Evolutionary conservation across 768 basidiomycete species (phyloP).

Genomic region (Macrolepiota dolichaula): DNA sequence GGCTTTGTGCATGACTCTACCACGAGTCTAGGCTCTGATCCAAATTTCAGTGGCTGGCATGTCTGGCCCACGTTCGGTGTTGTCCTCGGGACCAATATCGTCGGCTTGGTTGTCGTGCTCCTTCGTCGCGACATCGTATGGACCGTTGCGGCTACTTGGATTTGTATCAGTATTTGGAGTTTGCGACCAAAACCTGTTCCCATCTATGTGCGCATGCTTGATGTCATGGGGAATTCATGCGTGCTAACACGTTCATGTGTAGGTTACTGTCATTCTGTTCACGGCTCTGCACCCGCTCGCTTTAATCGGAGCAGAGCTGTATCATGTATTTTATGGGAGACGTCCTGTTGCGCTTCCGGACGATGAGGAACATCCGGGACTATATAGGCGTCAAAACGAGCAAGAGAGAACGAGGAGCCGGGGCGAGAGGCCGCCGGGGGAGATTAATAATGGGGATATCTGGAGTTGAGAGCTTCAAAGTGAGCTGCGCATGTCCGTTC

Average conservation of each 20-base stretch:
- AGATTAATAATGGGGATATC: conserved; percentile 35
- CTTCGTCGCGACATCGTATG: conserved; percentile 69
- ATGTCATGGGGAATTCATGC: not conserved
- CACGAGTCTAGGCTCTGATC: conserved; percentile 37
- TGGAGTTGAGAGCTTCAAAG: conserved; percentile 13
- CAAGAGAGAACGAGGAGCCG: conserved; percentile 2
- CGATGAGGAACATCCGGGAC: conserved; percentile 23
- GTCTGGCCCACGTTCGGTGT: conserved; percentile 75
- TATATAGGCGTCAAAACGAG: conserved; percentile 15
- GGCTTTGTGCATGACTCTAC: conserved; percentile 55
- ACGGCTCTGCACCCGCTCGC: conserved; percentile 65
- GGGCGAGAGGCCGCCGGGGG: conserved; percentile 28
- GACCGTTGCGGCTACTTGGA: conserved; percentile 74
- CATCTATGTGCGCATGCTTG: conserved; percentile 50
- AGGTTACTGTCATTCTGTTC: conserved; percentile 63
- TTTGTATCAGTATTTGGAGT: conserved; percentile 63
- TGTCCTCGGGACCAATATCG: conserved; percentile 59
- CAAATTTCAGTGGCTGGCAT: conserved; percentile 53
- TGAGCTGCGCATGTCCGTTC: not conserved
- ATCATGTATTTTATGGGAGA: conserved; percentile 27
- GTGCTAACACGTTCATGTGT: not conserved
- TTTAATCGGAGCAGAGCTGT: conserved; percentile 44
- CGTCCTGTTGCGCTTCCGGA: conserved; percentile 16
- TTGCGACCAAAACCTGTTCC: conserved; percentile 58
- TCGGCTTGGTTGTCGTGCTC: conserved; percentile 52